A percentile compares a stretch with the other conserved stretches of the same genome.
Conservation (phyloP, 371 early-diverging fungal genomes). For the Mortierella sp. region DNA sequence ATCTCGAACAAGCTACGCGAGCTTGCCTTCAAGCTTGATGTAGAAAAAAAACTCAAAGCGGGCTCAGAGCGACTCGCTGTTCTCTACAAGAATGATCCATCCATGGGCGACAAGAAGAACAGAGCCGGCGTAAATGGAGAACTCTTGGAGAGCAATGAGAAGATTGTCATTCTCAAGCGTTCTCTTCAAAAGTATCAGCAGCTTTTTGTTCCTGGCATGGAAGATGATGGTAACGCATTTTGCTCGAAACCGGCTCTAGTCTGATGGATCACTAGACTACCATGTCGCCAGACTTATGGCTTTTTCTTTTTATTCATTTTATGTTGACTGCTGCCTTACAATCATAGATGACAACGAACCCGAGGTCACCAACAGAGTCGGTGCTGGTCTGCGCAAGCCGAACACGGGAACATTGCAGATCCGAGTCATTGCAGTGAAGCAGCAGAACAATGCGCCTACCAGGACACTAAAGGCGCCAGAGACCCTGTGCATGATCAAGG, state of each 20-base stretch:
- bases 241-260: too few relatives aligned
- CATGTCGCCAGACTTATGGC: too few relatives aligned
- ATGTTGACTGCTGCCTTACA: too few relatives aligned
- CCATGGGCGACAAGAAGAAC: conserved; percentile 69
- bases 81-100: conserved; percentile 56
- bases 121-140: conserved; percentile 73
- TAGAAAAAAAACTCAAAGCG: conserved; percentile 88
- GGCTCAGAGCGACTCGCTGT: conserved; percentile 73
- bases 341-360: conserved; percentile 47
- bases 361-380: conserved; percentile 57
- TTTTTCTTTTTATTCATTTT: too few relatives aligned
- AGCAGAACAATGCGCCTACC: conserved; percentile 76
- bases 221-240: conserved; percentile 68
- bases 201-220: conserved; percentile 80
- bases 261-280: too few relatives aligned
- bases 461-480: conserved; percentile 68
- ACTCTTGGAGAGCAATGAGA: conserved; percentile 80
- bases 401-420: conserved; percentile 80
- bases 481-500: conserved; percentile 79
- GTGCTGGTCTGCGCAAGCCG: conserved; percentile 77
- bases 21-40: conserved; percentile 86
- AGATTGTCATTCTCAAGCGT: conserved; percentile 80
- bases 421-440: conserved; percentile 71
- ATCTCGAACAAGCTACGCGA: conserved; percentile 88
- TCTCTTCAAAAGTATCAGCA: conserved; percentile 88